These are phyloP conservation scores for Mucor piriformis DNA, from an alignment of 371 early-diverging fungal genomes.

Conservation along the genomic window DNA sequence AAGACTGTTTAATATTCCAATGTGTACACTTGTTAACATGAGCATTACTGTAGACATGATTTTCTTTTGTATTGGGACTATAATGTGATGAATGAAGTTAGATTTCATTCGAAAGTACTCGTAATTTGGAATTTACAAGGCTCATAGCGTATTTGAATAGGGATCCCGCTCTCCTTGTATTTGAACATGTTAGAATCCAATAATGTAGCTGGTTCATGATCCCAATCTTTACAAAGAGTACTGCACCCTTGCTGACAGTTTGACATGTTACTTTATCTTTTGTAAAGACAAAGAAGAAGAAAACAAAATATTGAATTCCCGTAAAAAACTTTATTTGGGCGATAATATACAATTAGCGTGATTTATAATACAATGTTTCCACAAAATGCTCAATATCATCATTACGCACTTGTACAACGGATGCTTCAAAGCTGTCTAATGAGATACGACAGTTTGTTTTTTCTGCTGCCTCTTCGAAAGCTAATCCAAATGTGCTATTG, in stretches of 20 bases:
- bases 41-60: constrained; percentile 45
- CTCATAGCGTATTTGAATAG: constrained; percentile 53
- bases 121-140: constrained; percentile 40
- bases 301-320: not conserved
- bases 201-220: no score
- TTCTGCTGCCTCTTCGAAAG: constrained; percentile 70
- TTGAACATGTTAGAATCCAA: not conserved
- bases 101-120: not conserved
- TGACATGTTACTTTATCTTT: no score
- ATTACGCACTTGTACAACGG: constrained; percentile 61
- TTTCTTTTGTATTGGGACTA: constrained; percentile 57
- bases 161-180: constrained; percentile 24
- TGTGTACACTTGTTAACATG: no score
- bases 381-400: constrained; percentile 67
- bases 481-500: constrained; percentile 69
- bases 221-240: no score
- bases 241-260: no score
- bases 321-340: not conserved
- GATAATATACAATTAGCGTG: constrained; percentile 1
- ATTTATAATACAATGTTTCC: constrained; percentile 43
- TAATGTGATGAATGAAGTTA: no score
- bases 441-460: constrained; percentile 55
- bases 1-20: no score
- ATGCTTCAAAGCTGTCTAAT: constrained; percentile 74
- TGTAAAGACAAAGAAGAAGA: not conserved